A percentile compares a stretch with the other conserved stretches of the same genome.
Evolutionary conservation across 139 green algal species (phyloP).

Genomic region (Coelastrella sp.): DNA sequence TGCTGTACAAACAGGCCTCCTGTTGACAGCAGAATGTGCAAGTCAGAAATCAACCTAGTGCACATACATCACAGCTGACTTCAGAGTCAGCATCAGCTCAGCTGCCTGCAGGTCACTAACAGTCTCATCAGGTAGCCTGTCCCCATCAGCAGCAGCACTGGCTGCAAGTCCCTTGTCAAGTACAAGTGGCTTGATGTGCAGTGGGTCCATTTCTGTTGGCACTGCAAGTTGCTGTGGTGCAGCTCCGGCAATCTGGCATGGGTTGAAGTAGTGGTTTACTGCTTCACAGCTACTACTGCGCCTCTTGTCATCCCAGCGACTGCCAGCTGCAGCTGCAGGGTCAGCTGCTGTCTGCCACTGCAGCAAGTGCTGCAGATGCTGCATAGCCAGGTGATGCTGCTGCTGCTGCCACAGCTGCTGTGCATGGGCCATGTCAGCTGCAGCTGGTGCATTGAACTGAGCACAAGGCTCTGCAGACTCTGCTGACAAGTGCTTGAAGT

Average conservation of each 20-base stretch:
- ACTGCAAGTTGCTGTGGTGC: too few species aligned
- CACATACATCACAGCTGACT: background rate
- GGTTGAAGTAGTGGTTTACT: background rate
- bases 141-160: background rate
- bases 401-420: background rate
- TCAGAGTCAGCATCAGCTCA: slow-evolving; percentile 10
- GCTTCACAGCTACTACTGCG: background rate
- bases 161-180: background rate
- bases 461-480: background rate
- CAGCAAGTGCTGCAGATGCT: slow-evolving; percentile 1
- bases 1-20: too few species aligned
- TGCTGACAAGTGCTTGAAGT: background rate
- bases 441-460: background rate
- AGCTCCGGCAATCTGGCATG: background rate
- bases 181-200: background rate
- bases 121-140: background rate
- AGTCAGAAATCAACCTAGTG: background rate
- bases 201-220: background rate
- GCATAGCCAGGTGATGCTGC: background rate
- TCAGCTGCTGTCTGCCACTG: background rate
- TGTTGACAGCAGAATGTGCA: too few species aligned
- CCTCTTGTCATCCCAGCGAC: background rate
- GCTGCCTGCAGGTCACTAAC: background rate
- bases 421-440: background rate
- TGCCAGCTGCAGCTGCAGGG: background rate